These are phyloP conservation scores for Podospora fimiseda DNA, from an alignment of 495 filamentous ascomycete genomes.

Conservation along the genomic window DNA sequence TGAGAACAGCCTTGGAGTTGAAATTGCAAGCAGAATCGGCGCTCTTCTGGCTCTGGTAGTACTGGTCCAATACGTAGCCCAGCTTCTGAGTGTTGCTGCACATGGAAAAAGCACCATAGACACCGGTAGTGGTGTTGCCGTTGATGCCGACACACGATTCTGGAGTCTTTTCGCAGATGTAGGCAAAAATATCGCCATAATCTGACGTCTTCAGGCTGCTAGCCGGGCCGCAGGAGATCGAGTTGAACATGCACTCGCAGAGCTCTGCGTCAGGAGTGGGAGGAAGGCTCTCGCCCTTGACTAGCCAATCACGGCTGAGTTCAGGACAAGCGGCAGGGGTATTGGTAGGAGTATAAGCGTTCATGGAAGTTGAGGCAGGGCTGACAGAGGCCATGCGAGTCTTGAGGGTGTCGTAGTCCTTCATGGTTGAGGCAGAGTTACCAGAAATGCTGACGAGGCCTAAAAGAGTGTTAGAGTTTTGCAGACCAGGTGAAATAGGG, in stretches of 20 bases:
- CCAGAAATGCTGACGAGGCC: constrained; percentile 61
- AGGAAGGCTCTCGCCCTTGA: constrained; percentile 58
- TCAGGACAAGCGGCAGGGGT: constrained; percentile 68
- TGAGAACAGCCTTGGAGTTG: constrained; percentile 33
- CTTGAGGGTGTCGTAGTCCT: constrained; percentile 71
- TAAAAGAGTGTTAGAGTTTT: constrained; percentile 6
- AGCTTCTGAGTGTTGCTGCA: constrained; percentile 73
- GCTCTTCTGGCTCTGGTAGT: constrained; percentile 61
- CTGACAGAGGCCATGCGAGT: constrained; percentile 59
- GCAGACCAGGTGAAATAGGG: neutral
- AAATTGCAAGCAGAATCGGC: constrained; percentile 67
- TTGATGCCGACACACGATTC: constrained; percentile 61
- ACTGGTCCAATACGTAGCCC: constrained; percentile 71
- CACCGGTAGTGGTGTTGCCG: constrained; percentile 62
- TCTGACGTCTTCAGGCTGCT: constrained; percentile 41
- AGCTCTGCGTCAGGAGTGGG: constrained; percentile 68
- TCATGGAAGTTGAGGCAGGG: constrained; percentile 59
- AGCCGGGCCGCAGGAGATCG: constrained; percentile 62
- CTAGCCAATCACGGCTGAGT: constrained; percentile 58
- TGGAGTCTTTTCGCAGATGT: constrained; percentile 57
- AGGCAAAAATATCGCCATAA: constrained; percentile 61
- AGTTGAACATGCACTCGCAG: constrained; percentile 75
- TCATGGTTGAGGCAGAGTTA: constrained; percentile 51
- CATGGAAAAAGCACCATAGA: constrained; percentile 87
- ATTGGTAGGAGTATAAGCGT: constrained; percentile 72